Evolutionary conservation across 371 early-diverging fungal species (phyloP), one percentile per base, ranked within the genome.

Genomic region (Mucor circinelloides): DNA sequence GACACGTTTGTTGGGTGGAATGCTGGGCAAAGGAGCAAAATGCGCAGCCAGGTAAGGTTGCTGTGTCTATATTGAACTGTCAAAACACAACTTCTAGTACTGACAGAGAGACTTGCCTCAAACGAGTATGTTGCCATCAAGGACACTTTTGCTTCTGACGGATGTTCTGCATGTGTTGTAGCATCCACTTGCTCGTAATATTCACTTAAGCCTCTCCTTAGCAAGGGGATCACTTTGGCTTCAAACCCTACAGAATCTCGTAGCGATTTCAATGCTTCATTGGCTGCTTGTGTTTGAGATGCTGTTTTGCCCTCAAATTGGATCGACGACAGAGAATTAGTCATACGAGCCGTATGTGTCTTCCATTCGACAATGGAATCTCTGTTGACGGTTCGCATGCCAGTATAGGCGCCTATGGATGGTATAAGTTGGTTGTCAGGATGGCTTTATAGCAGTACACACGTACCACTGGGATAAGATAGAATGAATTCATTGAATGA

Each of bases 361-460:
- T 74, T 56, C 12, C 87, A 71, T 34, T 85, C 87, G 3, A 84
- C 78, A 52, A 87, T 74, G 2, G 81, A 64, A n/a, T 67, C 59
- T 21, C 77, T 64, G 2, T 75, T 60, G 2, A 85, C 71, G 1
- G 85, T 85, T 21, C 87, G 77, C 75, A 83, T 83, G 5, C 79
- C 78, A 2, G 87, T 87, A 54, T 87, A 87, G 9, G 86, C 84
- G 21, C 84, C 86, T 83, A 34, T 55, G 30, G n/a, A n/a, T n/a
- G n/a, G n/a, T n/a, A n/a, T n/a, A n/a, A n/a, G n/a, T n/a, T n/a
- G n/a, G n/a, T 48, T 50, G 3, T n/a, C n/a, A n/a, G n/a, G n/a
- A n/a, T 25, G 3, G 50, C 25, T 46, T 10, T 5, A 3, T 42
- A 17, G 42, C 5, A n/a, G 3, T 17, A n/a, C 0, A 44, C 7